Base-by-base conservation (phyloP, 306 rosid species). In the Oemleria cerasiformis region DNA sequence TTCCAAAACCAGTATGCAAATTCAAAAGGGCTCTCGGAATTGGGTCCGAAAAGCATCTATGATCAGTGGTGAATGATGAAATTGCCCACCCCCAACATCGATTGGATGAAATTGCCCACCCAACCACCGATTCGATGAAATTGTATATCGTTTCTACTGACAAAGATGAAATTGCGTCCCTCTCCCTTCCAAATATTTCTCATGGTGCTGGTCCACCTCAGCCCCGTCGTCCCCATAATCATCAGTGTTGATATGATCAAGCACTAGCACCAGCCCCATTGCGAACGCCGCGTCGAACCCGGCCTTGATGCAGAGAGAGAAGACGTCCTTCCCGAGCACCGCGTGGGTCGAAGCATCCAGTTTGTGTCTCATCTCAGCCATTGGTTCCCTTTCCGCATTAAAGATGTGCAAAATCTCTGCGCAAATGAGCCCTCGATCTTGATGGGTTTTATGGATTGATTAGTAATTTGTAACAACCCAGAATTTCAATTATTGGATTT, bases 301-400 rank as follows among this genome's bases (percentile, higher is more conserved):
- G 5, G 92, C 87, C 79, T 83, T 87, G n/a, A 94, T 66, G 48
- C 78, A 74, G 51, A 94, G 92, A 63, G 88, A 83, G 90, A 94
- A 89, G 4, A 91, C 98, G 84, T 91, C 96, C 63, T 86, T 94
- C 5, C 91, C 98, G 41, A 94, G 97, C 91, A 86, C 77, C 60
- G 91, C 94, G 21, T 85, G 67, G 0, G 97, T 94, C 8, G 94
- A 80, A 64, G 84, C 82, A 79, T 94, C 98, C 76, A 89, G 96
- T 40, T 94, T 94, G 30, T 97, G 94, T 79, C 75, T 79, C 59
- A 94, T 89, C 97, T 94, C 98, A 34, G 90, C 97, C 90, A 91
- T 75, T 14, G 80, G 3, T 78, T 79, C 84, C 75, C 73, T 87
- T 14, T 7, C 38, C 0, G 78, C 74, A 4, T 86, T 78, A 67